Evolutionary conservation across 768 basidiomycete genomes (phyloP).

Genomic region (Kondoa subrosea): DNA sequence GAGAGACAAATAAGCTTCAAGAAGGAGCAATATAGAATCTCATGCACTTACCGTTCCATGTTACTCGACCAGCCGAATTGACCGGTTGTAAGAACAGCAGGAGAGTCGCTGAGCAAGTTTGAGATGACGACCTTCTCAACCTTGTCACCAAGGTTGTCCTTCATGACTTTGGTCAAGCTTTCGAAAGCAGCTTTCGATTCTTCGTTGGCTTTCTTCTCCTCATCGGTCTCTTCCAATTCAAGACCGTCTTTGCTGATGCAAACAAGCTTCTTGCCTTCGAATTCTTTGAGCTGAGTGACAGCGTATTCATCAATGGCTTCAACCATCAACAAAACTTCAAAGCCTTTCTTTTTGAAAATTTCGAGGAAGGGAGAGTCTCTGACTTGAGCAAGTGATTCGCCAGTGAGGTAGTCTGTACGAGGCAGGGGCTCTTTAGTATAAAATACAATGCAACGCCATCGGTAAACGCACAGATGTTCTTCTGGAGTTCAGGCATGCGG

Average conservation of each 20-base stretch:
- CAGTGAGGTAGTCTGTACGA: constrained; percentile 45
- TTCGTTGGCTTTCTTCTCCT: constrained; percentile 85
- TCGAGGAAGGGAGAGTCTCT: constrained; percentile 97
- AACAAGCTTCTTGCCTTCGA: constrained; percentile 89
- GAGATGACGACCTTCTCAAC: constrained; percentile 98
- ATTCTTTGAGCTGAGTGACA: constrained; percentile 96
- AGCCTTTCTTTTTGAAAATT: constrained; percentile 98
- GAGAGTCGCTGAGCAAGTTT: constrained; percentile 71
- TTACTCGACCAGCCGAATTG: constrained; percentile 99
- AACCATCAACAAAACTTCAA: constrained; percentile 89
- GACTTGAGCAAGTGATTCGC: constrained; percentile 80
- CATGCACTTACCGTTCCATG: constrained; percentile 48
- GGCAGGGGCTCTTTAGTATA: too few species aligned
- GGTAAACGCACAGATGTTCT: constrained; percentile 59
- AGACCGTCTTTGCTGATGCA: constrained; percentile 98
- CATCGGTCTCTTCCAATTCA: constrained; percentile 96
- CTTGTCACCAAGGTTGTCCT: constrained; percentile 96
- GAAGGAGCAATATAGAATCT: background rate
- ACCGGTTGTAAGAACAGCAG: constrained; percentile 62
- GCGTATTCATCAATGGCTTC: constrained; percentile 99
- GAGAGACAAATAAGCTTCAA: constrained; percentile 43
- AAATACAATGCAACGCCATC: background rate
- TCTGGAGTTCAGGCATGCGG: constrained; percentile 97
- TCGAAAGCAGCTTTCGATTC: constrained; percentile 63
- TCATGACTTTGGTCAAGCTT: constrained; percentile 83